A percentile compares a stretch with the other conserved stretches of the same genome.
phyloP scores from a whole-genome alignment of 2,329 filamentous ascomycete genomes.

The Gremmenia infestans region DNA sequence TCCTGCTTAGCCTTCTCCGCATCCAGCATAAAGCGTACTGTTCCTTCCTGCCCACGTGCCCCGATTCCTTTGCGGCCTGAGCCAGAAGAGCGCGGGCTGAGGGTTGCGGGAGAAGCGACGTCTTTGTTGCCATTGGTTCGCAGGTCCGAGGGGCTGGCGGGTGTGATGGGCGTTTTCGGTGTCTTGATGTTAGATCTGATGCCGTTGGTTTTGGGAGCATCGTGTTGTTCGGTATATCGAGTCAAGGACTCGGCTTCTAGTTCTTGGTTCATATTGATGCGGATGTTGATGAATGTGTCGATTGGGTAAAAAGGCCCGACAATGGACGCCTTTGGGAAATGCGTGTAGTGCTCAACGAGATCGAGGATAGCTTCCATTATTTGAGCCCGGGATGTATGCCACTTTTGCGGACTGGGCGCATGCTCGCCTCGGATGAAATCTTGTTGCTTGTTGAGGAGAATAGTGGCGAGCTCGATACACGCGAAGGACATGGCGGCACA shows the following conservation, averaged over 20 bases:
- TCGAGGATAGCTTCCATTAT: slow-evolving; percentile 80
- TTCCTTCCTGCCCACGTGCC: slow-evolving; percentile 54
- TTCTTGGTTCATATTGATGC: slow-evolving; percentile 82
- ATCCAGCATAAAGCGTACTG: slow-evolving; percentile 86
- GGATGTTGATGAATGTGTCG: slow-evolving; percentile 76
- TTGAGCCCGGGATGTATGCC: slow-evolving; percentile 42
- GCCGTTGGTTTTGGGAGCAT: slow-evolving; percentile 31
- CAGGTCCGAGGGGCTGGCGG: slow-evolving; percentile 30
- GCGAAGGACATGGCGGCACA: slow-evolving; percentile 81
- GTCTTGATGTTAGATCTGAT: slow-evolving; percentile 31
- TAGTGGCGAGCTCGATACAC: slow-evolving; percentile 72
- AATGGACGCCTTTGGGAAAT: slow-evolving; percentile 69
- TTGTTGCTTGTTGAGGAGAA: slow-evolving; percentile 55
- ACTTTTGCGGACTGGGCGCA: slow-evolving; percentile 45
- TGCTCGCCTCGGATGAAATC: slow-evolving; percentile 43
- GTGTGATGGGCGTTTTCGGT: slow-evolving; percentile 32
- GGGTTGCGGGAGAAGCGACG: slow-evolving; percentile 26
- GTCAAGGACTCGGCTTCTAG: slow-evolving; percentile 58
- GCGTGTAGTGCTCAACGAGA: slow-evolving; percentile 85
- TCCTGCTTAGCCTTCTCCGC: slow-evolving; percentile 70
- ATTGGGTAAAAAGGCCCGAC: slow-evolving; percentile 68
- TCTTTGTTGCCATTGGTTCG: slow-evolving; percentile 27
- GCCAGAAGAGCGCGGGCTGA: slow-evolving; percentile 29
- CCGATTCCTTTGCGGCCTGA: slow-evolving; percentile 23
- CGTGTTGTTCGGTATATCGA: slow-evolving; percentile 59